Evolutionary conservation across 2,329 filamentous ascomycete genomes (phyloP).

Genomic region (Monilinia polystroma): DNA sequence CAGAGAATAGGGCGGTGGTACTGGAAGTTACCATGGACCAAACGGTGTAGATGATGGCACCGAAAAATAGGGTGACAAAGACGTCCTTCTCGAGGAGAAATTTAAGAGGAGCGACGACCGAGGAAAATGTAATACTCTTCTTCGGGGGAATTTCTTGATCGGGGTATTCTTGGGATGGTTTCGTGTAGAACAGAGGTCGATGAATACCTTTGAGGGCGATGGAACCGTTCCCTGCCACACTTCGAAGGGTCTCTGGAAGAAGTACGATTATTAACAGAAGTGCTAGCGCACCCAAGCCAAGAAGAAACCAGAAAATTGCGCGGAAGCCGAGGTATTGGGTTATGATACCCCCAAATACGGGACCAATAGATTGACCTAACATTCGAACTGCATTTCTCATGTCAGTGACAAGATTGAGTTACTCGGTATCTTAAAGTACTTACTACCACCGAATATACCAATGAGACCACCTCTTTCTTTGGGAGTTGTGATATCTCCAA

Average conservation of each 20-base stretch:
- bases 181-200: slow-evolving; percentile 43
- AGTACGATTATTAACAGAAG: slow-evolving; percentile 40
- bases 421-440: neutral
- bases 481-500: slow-evolving; percentile 18
- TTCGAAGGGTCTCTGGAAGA: slow-evolving; percentile 34
- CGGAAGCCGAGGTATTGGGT: slow-evolving; percentile 48
- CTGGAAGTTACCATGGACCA: slow-evolving; percentile 34
- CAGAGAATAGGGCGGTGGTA: slow-evolving; percentile 44
- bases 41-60: slow-evolving; percentile 15
- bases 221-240: slow-evolving; percentile 34
- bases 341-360: slow-evolving; percentile 50
- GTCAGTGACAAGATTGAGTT: neutral
- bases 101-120: slow-evolving; percentile 43
- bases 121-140: slow-evolving; percentile 39
- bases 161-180: neutral
- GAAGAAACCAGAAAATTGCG: slow-evolving; percentile 50
- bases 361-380: slow-evolving; percentile 41
- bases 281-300: slow-evolving; percentile 42
- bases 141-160: slow-evolving; percentile 33
- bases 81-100: slow-evolving; percentile 50
- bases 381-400: slow-evolving; percentile 29
- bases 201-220: slow-evolving; percentile 40
- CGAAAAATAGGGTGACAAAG: slow-evolving; percentile 42
- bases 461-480: slow-evolving; percentile 13
- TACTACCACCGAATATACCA: slow-evolving; percentile 14